phyloP scores from a whole-genome alignment of 805 yeast species.

The Pichia exigua region DNA sequence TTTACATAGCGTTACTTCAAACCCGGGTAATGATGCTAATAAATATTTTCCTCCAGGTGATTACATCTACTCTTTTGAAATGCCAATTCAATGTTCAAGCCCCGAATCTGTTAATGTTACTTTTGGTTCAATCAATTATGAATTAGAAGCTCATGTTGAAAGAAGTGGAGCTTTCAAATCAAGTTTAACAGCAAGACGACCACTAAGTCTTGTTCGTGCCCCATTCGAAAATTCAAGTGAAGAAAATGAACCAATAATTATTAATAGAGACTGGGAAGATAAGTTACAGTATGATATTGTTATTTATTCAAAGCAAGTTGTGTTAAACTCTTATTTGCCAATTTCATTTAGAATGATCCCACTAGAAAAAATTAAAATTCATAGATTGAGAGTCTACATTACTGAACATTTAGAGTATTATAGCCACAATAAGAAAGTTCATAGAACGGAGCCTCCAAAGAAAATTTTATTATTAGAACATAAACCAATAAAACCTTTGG shows the following conservation, averaged over 20 bases:
- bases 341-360: slow-evolving; percentile 80
- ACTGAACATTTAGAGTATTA: slow-evolving; percentile 90
- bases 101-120: slow-evolving; percentile 77
- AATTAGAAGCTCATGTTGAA: slow-evolving; percentile 59
- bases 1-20: background rate
- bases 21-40: slow-evolving; percentile 14
- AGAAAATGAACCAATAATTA: slow-evolving; percentile 88
- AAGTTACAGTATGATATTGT: slow-evolving; percentile 83
- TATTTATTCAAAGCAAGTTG: slow-evolving; percentile 81
- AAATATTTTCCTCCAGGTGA: slow-evolving; percentile 74
- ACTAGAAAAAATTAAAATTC: slow-evolving; percentile 77
- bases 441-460: slow-evolving; percentile 82
- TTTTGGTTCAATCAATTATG: slow-evolving; percentile 73
- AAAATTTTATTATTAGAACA: slow-evolving; percentile 78
- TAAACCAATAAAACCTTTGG: slow-evolving; percentile 46
- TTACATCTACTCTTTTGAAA: slow-evolving; percentile 87
- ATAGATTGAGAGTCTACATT: slow-evolving; percentile 74
- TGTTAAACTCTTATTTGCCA: slow-evolving; percentile 78
- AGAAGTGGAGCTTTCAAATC: slow-evolving; percentile 83
- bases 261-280: slow-evolving; percentile 90
- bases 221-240: slow-evolving; percentile 75
- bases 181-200: slow-evolving; percentile 54
- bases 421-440: slow-evolving; percentile 79
- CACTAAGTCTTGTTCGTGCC: slow-evolving; percentile 62
- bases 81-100: slow-evolving; percentile 68